Evolutionary conservation across 192 early-diverging fungal genomes (phyloP).

Genomic region (Geosiphon pyriformis): DNA sequence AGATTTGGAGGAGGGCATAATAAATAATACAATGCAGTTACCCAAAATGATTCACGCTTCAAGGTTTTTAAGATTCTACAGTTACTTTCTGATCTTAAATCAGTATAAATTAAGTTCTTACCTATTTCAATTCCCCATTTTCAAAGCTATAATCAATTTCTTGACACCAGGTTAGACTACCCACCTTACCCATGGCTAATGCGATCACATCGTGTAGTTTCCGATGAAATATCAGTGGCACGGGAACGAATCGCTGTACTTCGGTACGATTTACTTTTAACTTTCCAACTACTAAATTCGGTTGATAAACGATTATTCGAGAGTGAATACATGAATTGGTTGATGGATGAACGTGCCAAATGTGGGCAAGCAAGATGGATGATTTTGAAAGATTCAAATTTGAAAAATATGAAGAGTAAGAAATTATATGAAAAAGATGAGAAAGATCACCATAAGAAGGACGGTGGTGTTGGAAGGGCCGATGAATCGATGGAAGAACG

Average conservation of each 20-base stretch:
- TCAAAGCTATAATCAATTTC: slow-evolving; percentile 25
- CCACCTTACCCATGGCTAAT: slow-evolving; percentile 37
- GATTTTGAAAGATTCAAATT: slow-evolving; percentile 19
- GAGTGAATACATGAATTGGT: slow-evolving; percentile 50
- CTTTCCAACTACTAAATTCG: slow-evolving; percentile 43
- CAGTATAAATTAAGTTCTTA: no score
- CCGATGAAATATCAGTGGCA: slow-evolving; percentile 38
- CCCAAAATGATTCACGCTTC: no score
- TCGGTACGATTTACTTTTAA: slow-evolving; percentile 43
- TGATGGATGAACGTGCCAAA: slow-evolving; percentile 39
- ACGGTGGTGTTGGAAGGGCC: no score
- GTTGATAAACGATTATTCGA: slow-evolving; percentile 42
- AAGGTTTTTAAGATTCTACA: no score
- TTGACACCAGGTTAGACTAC: slow-evolving; percentile 8
- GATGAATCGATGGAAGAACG: no score
- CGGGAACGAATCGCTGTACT: slow-evolving; percentile 43
- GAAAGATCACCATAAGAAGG: no score
- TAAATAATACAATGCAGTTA: no score
- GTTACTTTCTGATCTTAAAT: no score
- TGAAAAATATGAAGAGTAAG: no score
- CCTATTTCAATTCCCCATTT: no score
- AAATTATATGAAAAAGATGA: no score
- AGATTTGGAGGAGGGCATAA: slow-evolving; percentile 45
- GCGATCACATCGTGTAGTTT: slow-evolving; percentile 39
- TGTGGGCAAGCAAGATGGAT: slow-evolving; percentile 24